Evolutionary conservation across 306 rosid genomes (phyloP), one percentile per base, ranked within the genome.

Genomic region (Ceratonia siliqua): DNA sequence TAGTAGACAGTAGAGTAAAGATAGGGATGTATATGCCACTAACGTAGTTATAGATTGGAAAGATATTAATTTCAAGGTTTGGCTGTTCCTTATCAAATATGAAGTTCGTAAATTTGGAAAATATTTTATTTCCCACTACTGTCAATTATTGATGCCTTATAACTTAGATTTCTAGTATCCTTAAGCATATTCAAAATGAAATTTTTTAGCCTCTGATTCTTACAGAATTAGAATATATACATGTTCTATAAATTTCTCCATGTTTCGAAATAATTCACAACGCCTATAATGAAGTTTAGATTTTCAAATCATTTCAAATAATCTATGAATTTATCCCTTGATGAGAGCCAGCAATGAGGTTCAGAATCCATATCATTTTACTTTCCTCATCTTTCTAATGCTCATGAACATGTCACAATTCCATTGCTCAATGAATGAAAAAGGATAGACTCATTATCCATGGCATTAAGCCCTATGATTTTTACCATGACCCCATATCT

Each of bases 401-500:
- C 48, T 42, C 46, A 30, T 58, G 68, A 57, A 43, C 58, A 73
- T 58, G 46, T 46, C 70, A 45, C 58, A 61, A 18, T n/a, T 59
- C 36, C 15, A 73, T 1, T 0, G 9, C 6, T 59, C 18, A 28
- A 73, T 30, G 30, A 18, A 48, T 0, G 32, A 59, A 45, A 59
- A 73, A 27, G 57, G 56, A n/a, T n/a, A n/a, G 42, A 83, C 69
- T 72, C 50, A 68, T 54, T 62, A 63, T 58, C 3, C n/a, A 5
- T 8, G 49, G n/a, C 62, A 48, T 32, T 27, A 49, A 30, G 46
- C 50, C 28, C 30, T 62, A 54, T 15, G 42, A 50, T 36, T 46
- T 58, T 73, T 3, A 7, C 30, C 24, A 59, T 45, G 13, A 58
- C 28, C 69, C 12, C 59, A 57, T 8, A 30, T 17, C 58, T 10